These are phyloP conservation scores for Paraphaeosphaeria minitans DNA, from an alignment of 2,329 filamentous ascomycete species.

Conservation along the genomic window DNA sequence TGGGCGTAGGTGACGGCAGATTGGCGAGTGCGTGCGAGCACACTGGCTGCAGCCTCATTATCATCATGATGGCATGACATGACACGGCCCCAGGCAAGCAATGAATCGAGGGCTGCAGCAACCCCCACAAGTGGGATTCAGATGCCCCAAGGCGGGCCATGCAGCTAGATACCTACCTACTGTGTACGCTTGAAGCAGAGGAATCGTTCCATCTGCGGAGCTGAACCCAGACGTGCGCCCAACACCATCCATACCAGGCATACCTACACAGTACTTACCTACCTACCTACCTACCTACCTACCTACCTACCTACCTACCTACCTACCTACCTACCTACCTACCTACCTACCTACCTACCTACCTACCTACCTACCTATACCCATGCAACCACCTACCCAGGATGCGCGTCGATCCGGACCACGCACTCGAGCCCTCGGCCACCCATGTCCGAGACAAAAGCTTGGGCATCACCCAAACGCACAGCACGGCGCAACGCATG, in stretches of 20 bases:
- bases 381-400: conserved; percentile 4
- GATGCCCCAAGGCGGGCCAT: background rate
- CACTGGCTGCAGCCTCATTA: background rate
- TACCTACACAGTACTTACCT: too few species aligned
- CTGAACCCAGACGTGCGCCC: too few species aligned
- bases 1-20: background rate
- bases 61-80: too few species aligned
- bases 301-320: too few species aligned
- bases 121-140: background rate
- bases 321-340: too few species aligned
- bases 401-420: conserved; percentile 7
- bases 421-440: background rate
- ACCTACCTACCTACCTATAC: too few species aligned
- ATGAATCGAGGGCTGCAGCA: background rate
- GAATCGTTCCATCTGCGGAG: too few species aligned
- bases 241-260: too few species aligned
- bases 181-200: too few species aligned
- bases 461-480: conserved; percentile 7
- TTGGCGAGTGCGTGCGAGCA: background rate
- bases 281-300: too few species aligned
- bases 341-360: too few species aligned
- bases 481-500: background rate
- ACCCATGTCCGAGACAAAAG: background rate
- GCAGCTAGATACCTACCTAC: too few species aligned
- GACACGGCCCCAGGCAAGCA: background rate